Evolutionary conservation across 164 flowering plant genomes (phyloP).

Genomic region (Annona squamosa): DNA sequence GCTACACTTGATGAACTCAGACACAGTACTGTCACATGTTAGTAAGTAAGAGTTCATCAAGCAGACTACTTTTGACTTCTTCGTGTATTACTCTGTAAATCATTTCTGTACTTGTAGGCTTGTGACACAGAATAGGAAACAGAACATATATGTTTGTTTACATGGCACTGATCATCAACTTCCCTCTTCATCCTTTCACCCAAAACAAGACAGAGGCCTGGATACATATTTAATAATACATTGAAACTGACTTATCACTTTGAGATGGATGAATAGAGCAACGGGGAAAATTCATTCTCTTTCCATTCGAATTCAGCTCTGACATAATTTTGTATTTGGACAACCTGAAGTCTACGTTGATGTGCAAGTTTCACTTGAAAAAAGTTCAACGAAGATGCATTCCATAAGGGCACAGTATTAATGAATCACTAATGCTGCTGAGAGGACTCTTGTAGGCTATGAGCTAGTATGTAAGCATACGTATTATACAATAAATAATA

Average conservation of each 20-base stretch:
- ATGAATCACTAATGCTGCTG: too few species aligned
- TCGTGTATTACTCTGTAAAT: constrained; percentile 22
- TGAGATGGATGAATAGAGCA: background rate
- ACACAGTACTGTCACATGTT: background rate
- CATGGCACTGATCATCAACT: background rate
- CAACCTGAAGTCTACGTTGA: background rate
- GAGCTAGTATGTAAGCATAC: too few species aligned
- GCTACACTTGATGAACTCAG: constrained; percentile 30
- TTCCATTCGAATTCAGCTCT: background rate
- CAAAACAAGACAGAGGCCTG: too few species aligned
- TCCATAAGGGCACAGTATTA: too few species aligned
- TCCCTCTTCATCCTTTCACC: background rate
- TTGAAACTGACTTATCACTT: background rate
- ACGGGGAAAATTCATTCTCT: background rate
- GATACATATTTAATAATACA: background rate
- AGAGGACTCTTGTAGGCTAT: too few species aligned
- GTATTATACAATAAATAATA: too few species aligned
- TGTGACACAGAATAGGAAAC: constrained; percentile 7
- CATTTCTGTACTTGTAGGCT: constrained; percentile 12
- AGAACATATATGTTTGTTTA: constrained; percentile 4
- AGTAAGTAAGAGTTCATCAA: constrained; percentile 17
- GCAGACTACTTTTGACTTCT: constrained; percentile 9
- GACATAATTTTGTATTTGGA: background rate
- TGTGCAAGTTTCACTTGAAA: background rate
- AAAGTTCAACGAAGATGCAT: too few species aligned